A percentile compares a stretch with the other conserved stretches of the same genome.
phyloP scores from a whole-genome alignment of 768 basidiomycete species.

The Agrocybe chaxingu region DNA sequence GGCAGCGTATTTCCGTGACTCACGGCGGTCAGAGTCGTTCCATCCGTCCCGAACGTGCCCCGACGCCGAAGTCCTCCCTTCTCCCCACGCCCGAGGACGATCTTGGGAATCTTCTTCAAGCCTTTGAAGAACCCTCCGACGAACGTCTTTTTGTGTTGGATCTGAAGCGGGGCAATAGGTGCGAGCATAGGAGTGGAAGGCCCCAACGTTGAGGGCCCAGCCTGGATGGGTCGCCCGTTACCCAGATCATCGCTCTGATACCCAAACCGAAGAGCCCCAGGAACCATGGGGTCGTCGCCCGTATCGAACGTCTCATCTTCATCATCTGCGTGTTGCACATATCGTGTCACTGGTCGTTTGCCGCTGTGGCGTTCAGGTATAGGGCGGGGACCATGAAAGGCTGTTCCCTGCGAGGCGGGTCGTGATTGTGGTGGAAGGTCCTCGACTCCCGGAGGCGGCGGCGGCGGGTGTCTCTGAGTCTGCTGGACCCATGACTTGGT shows the following conservation, averaged over 20 bases:
- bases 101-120: conserved; percentile 30
- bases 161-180: conserved; percentile 7
- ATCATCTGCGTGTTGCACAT: neutral
- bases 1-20: conserved; percentile 32
- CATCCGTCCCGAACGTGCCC: conserved; percentile 29
- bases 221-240: conserved; percentile 3
- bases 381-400: neutral
- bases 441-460: neutral
- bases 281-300: neutral
- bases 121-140: conserved; percentile 38
- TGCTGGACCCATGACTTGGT: conserved; percentile 37
- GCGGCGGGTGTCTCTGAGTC: conserved; percentile 27
- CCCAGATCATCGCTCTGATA: neutral
- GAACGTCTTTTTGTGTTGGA: conserved; percentile 10
- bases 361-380: neutral
- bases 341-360: neutral
- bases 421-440: conserved; percentile 4
- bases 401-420: neutral
- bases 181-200: conserved; percentile 3
- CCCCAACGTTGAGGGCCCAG: conserved; percentile 2
- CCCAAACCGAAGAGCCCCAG: neutral
- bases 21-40: conserved; percentile 23
- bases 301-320: neutral
- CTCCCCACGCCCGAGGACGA: conserved; percentile 25
- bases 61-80: conserved; percentile 15